Conservation (phyloP, 345 rosid species). For the Salix viminalis region DNA sequence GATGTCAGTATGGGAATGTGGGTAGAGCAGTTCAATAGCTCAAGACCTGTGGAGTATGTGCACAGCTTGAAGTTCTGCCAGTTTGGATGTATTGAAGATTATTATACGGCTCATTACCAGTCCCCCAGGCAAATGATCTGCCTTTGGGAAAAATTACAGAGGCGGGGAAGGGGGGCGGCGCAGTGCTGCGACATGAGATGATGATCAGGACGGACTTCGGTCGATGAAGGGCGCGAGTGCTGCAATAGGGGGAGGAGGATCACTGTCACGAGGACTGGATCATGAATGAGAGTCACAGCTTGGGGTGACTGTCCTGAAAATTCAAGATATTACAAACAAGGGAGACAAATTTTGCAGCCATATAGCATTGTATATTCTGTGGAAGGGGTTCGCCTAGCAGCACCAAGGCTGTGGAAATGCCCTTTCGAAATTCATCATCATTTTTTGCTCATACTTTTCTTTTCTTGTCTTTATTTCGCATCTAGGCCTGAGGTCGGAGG, state of each 20-base stretch:
- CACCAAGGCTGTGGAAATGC: not conserved
- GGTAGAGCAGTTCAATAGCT: conserved; percentile 84
- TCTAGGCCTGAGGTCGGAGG: not conserved
- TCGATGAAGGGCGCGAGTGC: not conserved
- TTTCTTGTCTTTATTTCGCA: not conserved
- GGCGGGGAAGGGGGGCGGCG: conserved; percentile 46
- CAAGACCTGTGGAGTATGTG: conserved; percentile 64
- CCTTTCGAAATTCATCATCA: conserved; percentile 6
- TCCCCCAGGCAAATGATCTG: conserved; percentile 94
- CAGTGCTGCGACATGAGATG: conserved; percentile 91
- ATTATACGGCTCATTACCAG: conserved; percentile 91
- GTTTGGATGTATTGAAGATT: conserved; percentile 81
- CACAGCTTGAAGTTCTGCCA: conserved; percentile 91
- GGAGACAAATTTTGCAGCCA: conserved; percentile 15
- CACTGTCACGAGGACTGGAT: not conserved
- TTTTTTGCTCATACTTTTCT: not conserved
- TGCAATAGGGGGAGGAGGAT: not conserved
- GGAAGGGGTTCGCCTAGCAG: not conserved
- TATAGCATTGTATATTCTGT: conserved; percentile 18
- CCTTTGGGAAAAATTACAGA: conserved; percentile 73
- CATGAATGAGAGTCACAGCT: not conserved
- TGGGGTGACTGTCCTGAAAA: not conserved
- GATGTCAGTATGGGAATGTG: conserved; percentile 99
- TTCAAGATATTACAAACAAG: not conserved
- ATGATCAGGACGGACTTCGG: not conserved